These are phyloP conservation scores for Nemania sp. DNA, from an alignment of 2,329 filamentous ascomycete genomes.

Conservation along the genomic window DNA sequence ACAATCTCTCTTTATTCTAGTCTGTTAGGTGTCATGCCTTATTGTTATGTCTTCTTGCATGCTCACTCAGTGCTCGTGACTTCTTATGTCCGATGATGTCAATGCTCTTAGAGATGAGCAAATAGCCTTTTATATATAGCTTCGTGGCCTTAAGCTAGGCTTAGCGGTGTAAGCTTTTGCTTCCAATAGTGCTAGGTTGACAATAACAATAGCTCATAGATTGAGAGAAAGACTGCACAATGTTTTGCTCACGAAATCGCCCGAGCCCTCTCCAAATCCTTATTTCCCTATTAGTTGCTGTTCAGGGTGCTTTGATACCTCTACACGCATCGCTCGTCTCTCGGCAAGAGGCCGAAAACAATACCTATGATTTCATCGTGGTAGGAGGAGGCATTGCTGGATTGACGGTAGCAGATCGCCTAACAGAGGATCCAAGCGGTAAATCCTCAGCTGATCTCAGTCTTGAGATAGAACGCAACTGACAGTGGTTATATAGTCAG, in stretches of 20 bases:
- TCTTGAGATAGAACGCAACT: slow-evolving; percentile 11
- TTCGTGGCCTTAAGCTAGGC: too few species aligned
- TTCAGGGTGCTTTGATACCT: neutral
- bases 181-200: too few species aligned
- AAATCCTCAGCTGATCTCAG: slow-evolving; percentile 6
- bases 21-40: slow-evolving; percentile 17
- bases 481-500: slow-evolving; percentile 25
- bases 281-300: too few species aligned
- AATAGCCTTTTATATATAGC: too few species aligned
- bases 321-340: slow-evolving; percentile 26
- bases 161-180: too few species aligned
- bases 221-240: too few species aligned
- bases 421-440: slow-evolving; percentile 36
- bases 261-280: too few species aligned
- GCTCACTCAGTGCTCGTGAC: slow-evolving; percentile 1
- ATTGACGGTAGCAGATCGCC: slow-evolving; percentile 38
- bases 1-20: slow-evolving; percentile 10
- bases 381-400: slow-evolving; percentile 41
- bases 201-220: too few species aligned
- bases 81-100: neutral
- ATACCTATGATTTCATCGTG: slow-evolving; percentile 38
- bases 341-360: slow-evolving; percentile 8
- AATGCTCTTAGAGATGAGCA: neutral
- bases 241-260: too few species aligned
- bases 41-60: slow-evolving; percentile 19